Evolutionary conservation across 2,329 filamentous ascomycete genomes (phyloP), one percentile per base, ranked within the genome.

Genomic region (Furcasterigmium furcatum): DNA sequence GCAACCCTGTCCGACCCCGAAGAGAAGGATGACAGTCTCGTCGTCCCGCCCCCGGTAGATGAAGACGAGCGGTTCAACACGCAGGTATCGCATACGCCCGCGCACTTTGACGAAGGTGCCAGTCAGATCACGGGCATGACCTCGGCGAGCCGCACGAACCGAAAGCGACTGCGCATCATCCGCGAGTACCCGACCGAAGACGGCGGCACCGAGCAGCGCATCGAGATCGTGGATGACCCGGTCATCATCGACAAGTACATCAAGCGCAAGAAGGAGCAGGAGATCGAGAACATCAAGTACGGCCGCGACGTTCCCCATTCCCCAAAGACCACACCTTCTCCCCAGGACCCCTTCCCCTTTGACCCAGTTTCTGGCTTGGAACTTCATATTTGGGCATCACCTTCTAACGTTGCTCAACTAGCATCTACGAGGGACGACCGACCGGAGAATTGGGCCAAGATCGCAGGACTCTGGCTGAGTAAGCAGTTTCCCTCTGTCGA

Each of bases 201-300:
- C 48, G 71, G 71, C 29, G 72, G 80, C 38, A 74, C 66, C 43
- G 84, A 86, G 55, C 75, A 79, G 36, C 79, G 80, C 52, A 84
- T 85, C 45, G 79, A 90, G 55, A 68, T 84, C 14, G 76, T 95
- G 24, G 84, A 85, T 54, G 91, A 97, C 62, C 83, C 87, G 2
- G 84, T 88, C 41, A 90, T 97, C 42, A 95, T 96, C 65, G 82
- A 87, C 49, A 87, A 91, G 63, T 99, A 99, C 63, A 79, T 88
- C 61, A 91, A 88, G 67, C 78, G 87, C 52, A 84, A 88, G 53
- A 81, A 85, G 48, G 81, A 85, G 53, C 76, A 82, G 50, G 82
- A 90, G 52, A 77, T 88, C 48, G 79, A 88, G 52, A 80, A 51
- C 34, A 45, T 52, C 46, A 52, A 52, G 50, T 52, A 52, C 42